Evolutionary conservation across 2,329 filamentous ascomycete species (phyloP).

Genomic region (Botrytis squamosa): DNA sequence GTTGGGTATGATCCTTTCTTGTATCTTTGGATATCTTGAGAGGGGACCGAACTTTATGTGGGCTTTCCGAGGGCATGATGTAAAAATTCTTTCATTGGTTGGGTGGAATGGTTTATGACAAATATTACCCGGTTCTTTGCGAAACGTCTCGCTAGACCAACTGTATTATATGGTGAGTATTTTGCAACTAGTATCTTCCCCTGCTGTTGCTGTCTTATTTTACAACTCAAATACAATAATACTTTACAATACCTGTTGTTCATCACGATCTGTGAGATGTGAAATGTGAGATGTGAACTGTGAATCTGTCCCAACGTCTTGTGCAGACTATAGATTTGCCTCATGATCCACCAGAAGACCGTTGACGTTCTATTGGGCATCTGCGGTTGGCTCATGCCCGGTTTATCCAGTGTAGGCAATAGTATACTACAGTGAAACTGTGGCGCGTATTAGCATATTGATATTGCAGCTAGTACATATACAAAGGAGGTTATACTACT

Average conservation of each 20-base stretch:
- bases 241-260: neutral
- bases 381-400: neutral
- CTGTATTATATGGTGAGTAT: slow-evolving; percentile 25
- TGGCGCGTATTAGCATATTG: no score
- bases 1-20: slow-evolving; percentile 39
- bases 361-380: neutral
- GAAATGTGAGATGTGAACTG: neutral
- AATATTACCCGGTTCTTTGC: slow-evolving; percentile 9
- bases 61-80: slow-evolving; percentile 33
- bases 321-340: neutral
- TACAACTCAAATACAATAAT: slow-evolving; percentile 12
- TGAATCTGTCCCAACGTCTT: neutral
- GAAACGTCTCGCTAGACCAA: slow-evolving; percentile 15
- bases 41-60: slow-evolving; percentile 40
- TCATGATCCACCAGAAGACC: neutral
- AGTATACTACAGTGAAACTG: no score
- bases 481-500: no score
- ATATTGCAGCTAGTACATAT: no score
- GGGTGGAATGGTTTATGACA: slow-evolving; percentile 13
- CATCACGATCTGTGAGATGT: neutral
- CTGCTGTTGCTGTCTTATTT: slow-evolving; percentile 4
- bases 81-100: slow-evolving; percentile 25
- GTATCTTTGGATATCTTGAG: slow-evolving; percentile 33
- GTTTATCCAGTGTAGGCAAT: no score
- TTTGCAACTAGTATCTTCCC: slow-evolving; percentile 7